These are phyloP conservation scores for Globisporangium uncinulatum DNA, from an alignment of 352 stramenopile genomes.

Conservation along the genomic window DNA sequence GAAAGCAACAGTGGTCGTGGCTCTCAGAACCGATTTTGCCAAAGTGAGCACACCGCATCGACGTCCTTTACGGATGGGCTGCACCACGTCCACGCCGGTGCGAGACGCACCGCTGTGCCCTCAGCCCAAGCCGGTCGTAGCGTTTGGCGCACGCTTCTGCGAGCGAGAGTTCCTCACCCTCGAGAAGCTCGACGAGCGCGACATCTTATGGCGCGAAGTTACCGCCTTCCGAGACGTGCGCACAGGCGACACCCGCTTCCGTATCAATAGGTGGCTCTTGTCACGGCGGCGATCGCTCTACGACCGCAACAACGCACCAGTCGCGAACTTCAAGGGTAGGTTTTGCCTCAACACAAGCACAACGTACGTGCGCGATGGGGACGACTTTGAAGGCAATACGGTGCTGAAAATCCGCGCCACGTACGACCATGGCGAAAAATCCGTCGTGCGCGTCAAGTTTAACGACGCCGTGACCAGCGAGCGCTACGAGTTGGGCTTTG, in stretches of 20 bases:
- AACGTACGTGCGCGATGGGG: background rate
- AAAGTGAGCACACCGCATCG: too few species aligned
- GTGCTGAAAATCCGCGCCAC: background rate
- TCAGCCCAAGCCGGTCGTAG: constrained; percentile 9
- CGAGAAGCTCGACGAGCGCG: background rate
- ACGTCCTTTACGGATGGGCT: background rate
- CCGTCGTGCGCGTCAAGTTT: background rate
- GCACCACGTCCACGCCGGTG: background rate
- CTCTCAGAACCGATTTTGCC: too few species aligned
- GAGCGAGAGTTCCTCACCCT: constrained; percentile 10
- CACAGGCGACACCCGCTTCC: background rate
- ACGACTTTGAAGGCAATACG: background rate
- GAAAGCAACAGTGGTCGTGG: too few species aligned
- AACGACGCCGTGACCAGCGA: background rate
- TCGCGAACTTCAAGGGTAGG: background rate
- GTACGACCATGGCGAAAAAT: background rate
- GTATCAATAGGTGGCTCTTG: background rate
- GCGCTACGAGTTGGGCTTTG: constrained; percentile 10
- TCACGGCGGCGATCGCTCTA: background rate
- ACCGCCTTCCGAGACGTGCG: background rate
- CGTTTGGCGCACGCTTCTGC: constrained; percentile 41
- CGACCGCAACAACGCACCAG: background rate
- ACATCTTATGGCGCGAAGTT: background rate
- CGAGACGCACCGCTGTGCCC: background rate
- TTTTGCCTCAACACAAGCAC: background rate